A percentile compares a stretch with the other conserved stretches of the same genome.
phyloP scores from a whole-genome alignment of 306 rosid species.

The Pterocarpus santalinus region DNA sequence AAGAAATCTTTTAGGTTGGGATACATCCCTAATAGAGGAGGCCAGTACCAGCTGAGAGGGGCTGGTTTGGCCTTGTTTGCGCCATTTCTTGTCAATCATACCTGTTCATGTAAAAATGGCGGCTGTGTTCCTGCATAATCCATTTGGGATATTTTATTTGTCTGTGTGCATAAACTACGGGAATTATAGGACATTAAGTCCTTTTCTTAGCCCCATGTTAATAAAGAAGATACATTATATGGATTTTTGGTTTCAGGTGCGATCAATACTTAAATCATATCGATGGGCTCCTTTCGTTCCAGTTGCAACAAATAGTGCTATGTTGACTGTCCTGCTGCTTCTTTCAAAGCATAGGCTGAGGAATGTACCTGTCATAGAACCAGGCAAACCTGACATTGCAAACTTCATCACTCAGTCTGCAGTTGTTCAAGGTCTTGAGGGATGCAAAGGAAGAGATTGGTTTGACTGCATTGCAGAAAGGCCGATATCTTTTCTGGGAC shows the following conservation, averaged over 20 bases:
- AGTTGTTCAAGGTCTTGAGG: constrained; percentile 83
- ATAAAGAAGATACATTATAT: constrained; percentile 2
- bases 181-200: not conserved
- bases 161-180: not conserved
- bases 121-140: constrained; percentile 2
- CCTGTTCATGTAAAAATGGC: constrained; percentile 11
- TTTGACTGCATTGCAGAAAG: constrained; percentile 76
- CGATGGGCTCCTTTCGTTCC: constrained; percentile 93
- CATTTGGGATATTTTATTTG: constrained; percentile 7
- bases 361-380: constrained; percentile 87
- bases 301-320: constrained; percentile 66
- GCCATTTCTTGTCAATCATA: constrained; percentile 10
- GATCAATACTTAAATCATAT: constrained; percentile 69
- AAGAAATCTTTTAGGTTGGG: constrained; percentile 23
- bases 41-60: not conserved
- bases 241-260: constrained; percentile 67
- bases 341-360: constrained; percentile 93
- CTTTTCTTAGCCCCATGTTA: constrained; percentile 1
- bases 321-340: constrained; percentile 84
- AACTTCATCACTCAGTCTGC: constrained; percentile 97
- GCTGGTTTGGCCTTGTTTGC: not conserved
- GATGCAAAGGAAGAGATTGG: constrained; percentile 87
- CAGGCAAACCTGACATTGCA: constrained; percentile 70
- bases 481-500: constrained; percentile 78
- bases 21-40: not conserved